These are phyloP conservation scores for Clavispora santaluciae DNA, from an alignment of 805 yeast species.

Conservation along the genomic window DNA sequence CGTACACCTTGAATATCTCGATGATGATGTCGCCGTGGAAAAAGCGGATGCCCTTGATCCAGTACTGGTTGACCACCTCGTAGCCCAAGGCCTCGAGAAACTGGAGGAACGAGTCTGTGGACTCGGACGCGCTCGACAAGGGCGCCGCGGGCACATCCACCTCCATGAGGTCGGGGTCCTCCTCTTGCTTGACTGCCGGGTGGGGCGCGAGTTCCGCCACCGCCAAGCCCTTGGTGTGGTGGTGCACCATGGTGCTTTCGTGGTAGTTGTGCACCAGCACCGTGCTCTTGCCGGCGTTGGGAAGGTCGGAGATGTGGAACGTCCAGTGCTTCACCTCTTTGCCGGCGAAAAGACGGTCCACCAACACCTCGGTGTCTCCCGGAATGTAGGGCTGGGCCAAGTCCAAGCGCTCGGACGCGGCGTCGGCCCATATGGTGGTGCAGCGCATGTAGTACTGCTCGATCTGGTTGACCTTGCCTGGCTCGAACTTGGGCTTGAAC, in stretches of 20 bases:
- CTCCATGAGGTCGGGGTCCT: slow-evolving; percentile 3
- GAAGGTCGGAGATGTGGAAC: slow-evolving; percentile 64
- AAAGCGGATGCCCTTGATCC: slow-evolving; percentile 57
- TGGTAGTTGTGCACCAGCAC: slow-evolving; percentile 59
- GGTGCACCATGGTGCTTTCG: slow-evolving; percentile 51
- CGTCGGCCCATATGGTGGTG: slow-evolving; percentile 43
- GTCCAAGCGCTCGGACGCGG: slow-evolving; percentile 18
- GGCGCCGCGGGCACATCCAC: slow-evolving; percentile 2
- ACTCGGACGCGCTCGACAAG: background rate
- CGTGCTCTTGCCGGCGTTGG: slow-evolving; percentile 67
- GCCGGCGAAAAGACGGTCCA: slow-evolving; percentile 27
- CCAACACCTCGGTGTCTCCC: slow-evolving; percentile 19
- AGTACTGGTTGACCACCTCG: slow-evolving; percentile 54
- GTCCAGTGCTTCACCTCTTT: slow-evolving; percentile 46
- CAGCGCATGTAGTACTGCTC: slow-evolving; percentile 52
- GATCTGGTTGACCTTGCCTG: slow-evolving; percentile 54
- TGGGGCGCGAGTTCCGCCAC: background rate
- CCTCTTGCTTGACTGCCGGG: slow-evolving; percentile 1
- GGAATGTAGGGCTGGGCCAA: slow-evolving; percentile 22
- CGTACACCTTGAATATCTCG: slow-evolving; percentile 48
- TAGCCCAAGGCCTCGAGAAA: slow-evolving; percentile 68
- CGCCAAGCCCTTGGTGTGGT: slow-evolving; percentile 34
- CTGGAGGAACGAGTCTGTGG: slow-evolving; percentile 35
- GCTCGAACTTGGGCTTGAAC: slow-evolving; percentile 49
- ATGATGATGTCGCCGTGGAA: slow-evolving; percentile 58